phyloP scores from a whole-genome alignment of 352 stramenopile species.

The Phytophthora boehmeriae region DNA sequence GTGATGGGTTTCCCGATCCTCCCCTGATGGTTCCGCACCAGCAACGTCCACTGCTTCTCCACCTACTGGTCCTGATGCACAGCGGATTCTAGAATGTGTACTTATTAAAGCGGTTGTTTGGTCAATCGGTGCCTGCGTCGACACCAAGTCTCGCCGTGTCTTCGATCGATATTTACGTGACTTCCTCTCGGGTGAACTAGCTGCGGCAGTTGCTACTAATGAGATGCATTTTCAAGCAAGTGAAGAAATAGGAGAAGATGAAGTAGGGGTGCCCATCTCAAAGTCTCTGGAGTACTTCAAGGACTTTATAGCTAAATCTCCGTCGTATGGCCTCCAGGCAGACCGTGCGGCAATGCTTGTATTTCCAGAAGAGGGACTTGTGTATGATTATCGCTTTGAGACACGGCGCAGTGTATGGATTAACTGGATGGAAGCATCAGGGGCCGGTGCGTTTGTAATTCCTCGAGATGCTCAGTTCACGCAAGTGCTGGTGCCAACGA shows the following conservation, averaged over 20 bases:
- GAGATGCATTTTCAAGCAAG: conserved; percentile 11
- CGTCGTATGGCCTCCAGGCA: conserved; percentile 56
- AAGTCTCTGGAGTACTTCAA: conserved; percentile 58
- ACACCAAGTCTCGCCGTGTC: conserved; percentile 75
- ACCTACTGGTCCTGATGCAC: conserved; percentile 58
- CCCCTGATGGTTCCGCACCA: conserved; percentile 13
- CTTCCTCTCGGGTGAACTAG: conserved; percentile 54
- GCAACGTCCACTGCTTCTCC: conserved; percentile 45
- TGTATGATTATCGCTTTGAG: conserved; percentile 94
- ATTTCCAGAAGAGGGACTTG: conserved; percentile 67
- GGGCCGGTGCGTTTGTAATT: conserved; percentile 54
- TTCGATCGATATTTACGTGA: conserved; percentile 89
- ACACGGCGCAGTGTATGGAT: conserved; percentile 82
- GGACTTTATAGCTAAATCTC: conserved; percentile 90
- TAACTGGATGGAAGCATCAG: conserved; percentile 70
- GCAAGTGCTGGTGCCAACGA: conserved; percentile 92
- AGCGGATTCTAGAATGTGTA: conserved; percentile 83
- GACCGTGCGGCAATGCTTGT: conserved; percentile 39
- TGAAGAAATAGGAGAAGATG: conserved; percentile 26
- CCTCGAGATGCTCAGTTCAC: conserved; percentile 83
- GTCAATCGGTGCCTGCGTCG: conserved; percentile 92
- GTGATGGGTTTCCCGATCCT: conserved; percentile 39
- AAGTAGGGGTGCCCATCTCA: conserved; percentile 25
- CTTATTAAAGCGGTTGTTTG: conserved; percentile 90
- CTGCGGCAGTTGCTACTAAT: conserved; percentile 20